A percentile compares a stretch with the other conserved stretches of the same genome.
Evolutionary conservation across 805 yeast genomes (phyloP).

Genomic region (Barnettozyma populi): DNA sequence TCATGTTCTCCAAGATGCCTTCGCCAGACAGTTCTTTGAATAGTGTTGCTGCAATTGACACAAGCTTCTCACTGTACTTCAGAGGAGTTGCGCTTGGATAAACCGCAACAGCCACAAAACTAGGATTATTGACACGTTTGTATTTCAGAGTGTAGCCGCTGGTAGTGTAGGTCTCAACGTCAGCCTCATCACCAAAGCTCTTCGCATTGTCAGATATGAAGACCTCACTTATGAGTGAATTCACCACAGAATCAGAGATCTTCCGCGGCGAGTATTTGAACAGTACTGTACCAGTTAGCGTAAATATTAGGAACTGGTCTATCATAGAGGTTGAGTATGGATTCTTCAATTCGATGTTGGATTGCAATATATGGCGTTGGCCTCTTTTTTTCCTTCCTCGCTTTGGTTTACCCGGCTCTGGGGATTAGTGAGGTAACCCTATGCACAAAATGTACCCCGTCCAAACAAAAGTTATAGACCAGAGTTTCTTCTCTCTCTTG

Average conservation of each 20-base stretch:
- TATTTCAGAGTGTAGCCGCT: slow-evolving; percentile 43
- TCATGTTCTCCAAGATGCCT: slow-evolving; percentile 22
- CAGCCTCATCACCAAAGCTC: slow-evolving; percentile 20
- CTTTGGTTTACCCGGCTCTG: neutral
- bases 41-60: slow-evolving; percentile 26
- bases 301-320: slow-evolving; percentile 45
- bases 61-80: slow-evolving; percentile 31
- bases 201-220: slow-evolving; percentile 36
- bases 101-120: slow-evolving; percentile 38
- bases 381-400: neutral
- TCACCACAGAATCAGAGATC: slow-evolving; percentile 37
- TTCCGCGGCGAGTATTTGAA: slow-evolving; percentile 40
- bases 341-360: no score
- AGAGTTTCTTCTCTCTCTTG: no score
- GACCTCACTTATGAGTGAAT: slow-evolving; percentile 43
- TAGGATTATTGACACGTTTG: slow-evolving; percentile 36
- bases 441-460: no score
- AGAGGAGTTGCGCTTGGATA: slow-evolving; percentile 34
- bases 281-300: slow-evolving; percentile 47
- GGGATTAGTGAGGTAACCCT: no score
- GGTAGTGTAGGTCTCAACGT: slow-evolving; percentile 25
- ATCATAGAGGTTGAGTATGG: slow-evolving; percentile 28
- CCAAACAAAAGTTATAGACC: no score
- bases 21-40: slow-evolving; percentile 29
- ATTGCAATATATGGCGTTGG: neutral